Conservation (phyloP, 768 basidiomycete genomes). For the Termitomyces heimii region DNA sequence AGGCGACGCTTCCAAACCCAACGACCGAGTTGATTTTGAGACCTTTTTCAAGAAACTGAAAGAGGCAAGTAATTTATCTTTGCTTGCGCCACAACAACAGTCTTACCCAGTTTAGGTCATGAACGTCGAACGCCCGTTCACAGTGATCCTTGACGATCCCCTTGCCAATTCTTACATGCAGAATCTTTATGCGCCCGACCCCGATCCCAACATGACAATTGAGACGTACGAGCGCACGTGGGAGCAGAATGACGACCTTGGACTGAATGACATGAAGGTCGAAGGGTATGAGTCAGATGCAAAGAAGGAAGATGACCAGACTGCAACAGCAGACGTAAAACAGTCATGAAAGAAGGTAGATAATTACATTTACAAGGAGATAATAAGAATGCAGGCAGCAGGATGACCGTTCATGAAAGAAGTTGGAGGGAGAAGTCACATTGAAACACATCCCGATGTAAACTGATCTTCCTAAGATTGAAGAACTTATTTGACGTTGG, state of each 20-base stretch:
- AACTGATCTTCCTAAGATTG: too few species aligned
- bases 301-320: conserved; percentile 2
- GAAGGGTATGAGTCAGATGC: conserved; percentile 56
- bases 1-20: conserved; percentile 54
- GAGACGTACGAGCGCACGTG: conserved; percentile 80
- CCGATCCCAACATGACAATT: conserved; percentile 88
- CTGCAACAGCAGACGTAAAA: background rate
- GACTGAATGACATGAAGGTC: conserved; percentile 85
- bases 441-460: too few species aligned
- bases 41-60: conserved; percentile 74
- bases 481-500: background rate
- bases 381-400: too few species aligned
- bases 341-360: background rate
- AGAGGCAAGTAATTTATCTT: conserved; percentile 38
- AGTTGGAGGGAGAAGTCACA: too few species aligned
- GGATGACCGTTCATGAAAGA: too few species aligned
- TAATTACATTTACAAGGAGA: too few species aligned
- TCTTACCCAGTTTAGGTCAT: conserved; percentile 52
- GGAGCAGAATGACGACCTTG: conserved; percentile 93
- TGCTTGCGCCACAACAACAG: background rate
- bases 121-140: conserved; percentile 74
- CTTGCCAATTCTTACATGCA: conserved; percentile 94
- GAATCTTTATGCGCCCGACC: conserved; percentile 95
- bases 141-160: conserved; percentile 92
- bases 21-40: conserved; percentile 58